Percentiles rank a stretch among this genome's conserved stretches.
Evolutionary conservation across 2,329 filamentous ascomycete species (phyloP).

Genomic region (Colletotrichum musae): DNA sequence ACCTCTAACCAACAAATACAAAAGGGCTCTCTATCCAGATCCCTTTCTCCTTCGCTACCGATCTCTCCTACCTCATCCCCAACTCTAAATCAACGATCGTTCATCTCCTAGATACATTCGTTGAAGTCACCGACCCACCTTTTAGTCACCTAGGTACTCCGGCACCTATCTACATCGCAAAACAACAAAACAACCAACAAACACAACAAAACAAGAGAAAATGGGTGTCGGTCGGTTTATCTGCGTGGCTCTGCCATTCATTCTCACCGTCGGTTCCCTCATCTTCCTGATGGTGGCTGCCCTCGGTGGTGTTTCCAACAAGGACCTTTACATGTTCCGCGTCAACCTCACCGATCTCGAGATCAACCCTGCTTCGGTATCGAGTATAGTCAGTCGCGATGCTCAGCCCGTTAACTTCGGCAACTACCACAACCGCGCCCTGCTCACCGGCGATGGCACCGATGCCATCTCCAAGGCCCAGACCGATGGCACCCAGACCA

Average conservation of each 20-base stretch:
- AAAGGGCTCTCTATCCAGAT: conserved; percentile 3
- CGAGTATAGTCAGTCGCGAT: conserved; percentile 40
- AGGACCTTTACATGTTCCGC: conserved; percentile 70
- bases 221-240: conserved; percentile 81
- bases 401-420: conserved; percentile 51
- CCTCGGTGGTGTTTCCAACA: conserved; percentile 69
- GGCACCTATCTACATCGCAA: conserved; percentile 24
- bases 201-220: conserved; percentile 47
- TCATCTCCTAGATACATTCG: conserved; percentile 28
- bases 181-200: conserved; percentile 27
- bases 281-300: conserved; percentile 75
- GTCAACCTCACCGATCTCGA: conserved; percentile 75
- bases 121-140: conserved; percentile 28
- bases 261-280: conserved; percentile 83
- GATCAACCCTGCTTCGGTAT: conserved; percentile 57
- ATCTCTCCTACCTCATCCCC: not conserved
- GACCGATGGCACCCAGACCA: conserved; percentile 44
- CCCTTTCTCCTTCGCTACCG: conserved; percentile 20
- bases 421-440: conserved; percentile 54
- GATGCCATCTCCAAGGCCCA: conserved; percentile 48
- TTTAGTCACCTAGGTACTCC: not conserved
- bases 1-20: conserved; percentile 5
- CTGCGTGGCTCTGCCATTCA: conserved; percentile 90
- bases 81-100: conserved; percentile 16
- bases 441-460: conserved; percentile 40